These are phyloP conservation scores for Xenosphaeropsis pyriputrescens DNA, from an alignment of 2,329 filamentous ascomycete species.

Conservation along the genomic window DNA sequence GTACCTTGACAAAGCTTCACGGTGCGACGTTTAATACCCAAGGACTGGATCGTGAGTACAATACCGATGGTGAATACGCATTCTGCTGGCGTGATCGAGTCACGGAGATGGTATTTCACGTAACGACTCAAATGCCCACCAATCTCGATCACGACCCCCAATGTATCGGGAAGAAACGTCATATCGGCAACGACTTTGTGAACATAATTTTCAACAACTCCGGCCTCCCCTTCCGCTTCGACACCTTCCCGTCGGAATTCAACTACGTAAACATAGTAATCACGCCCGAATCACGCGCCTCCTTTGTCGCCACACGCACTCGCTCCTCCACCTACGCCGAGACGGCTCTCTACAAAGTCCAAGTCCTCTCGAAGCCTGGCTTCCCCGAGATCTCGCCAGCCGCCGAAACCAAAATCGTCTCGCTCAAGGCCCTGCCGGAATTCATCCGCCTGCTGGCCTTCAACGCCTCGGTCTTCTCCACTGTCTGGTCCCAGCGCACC, in stretches of 20 bases:
- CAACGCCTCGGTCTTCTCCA: constrained; percentile 85
- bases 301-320: constrained; percentile 53
- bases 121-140: constrained; percentile 95
- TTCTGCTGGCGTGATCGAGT: constrained; percentile 93
- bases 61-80: constrained; percentile 73
- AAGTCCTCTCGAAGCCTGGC: constrained; percentile 73
- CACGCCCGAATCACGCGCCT: constrained; percentile 67
- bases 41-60: constrained; percentile 65
- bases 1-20: constrained; percentile 67
- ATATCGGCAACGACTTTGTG: constrained; percentile 95
- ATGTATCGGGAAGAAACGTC: constrained; percentile 76
- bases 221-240: constrained; percentile 73
- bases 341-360: constrained; percentile 66
- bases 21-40: constrained; percentile 85
- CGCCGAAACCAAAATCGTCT: constrained; percentile 78
- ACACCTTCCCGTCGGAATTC: constrained; percentile 89
- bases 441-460: constrained; percentile 83
- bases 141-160: constrained; percentile 61
- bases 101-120: constrained; percentile 89
- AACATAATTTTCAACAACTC: constrained; percentile 98
- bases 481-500: constrained; percentile 70
- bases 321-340: constrained; percentile 20
- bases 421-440: constrained; percentile 63
- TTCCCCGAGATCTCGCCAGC: constrained; percentile 89
- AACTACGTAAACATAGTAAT: constrained; percentile 97